phyloP scores from a whole-genome alignment of 1,284 basidiomycete species.

The Schizopora paradoxa region DNA sequence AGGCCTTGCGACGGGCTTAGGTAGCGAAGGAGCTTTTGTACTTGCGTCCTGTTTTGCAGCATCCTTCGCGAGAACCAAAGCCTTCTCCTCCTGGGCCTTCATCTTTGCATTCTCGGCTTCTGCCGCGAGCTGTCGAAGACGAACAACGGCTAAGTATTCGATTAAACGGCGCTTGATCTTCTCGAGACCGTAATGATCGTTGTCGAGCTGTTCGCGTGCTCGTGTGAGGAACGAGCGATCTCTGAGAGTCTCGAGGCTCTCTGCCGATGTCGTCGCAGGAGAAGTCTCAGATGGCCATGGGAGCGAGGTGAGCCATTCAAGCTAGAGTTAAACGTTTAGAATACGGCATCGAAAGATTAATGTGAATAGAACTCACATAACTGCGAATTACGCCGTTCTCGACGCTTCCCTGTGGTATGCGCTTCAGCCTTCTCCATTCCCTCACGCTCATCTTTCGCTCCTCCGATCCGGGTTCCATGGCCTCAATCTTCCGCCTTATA shows the following conservation, averaged over 20 bases:
- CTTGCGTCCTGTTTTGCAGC: constrained; percentile 5
- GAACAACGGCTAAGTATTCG: constrained; percentile 85
- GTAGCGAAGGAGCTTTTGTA: constrained; percentile 11
- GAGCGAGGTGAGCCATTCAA: constrained; percentile 81
- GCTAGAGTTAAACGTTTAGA: constrained; percentile 34
- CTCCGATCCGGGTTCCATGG: constrained; percentile 69
- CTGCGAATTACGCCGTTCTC: constrained; percentile 74
- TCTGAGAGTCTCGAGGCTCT: constrained; percentile 31
- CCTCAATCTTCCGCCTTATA: constrained; percentile 74
- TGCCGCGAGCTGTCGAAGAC: constrained; percentile 61
- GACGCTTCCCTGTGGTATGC: constrained; percentile 71
- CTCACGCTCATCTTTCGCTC: constrained; percentile 78
- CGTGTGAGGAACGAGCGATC: constrained; percentile 54
- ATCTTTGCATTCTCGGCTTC: constrained; percentile 31
- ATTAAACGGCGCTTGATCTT: constrained; percentile 88
- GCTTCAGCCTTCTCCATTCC: constrained; percentile 72
- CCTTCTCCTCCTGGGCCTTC: constrained; percentile 2
- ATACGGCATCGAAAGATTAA: not conserved
- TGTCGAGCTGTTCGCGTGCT: constrained; percentile 73
- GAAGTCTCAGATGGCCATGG: constrained; percentile 57
- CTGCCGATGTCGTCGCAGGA: constrained; percentile 19
- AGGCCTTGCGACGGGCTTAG: constrained; percentile 10
- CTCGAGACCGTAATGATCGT: constrained; percentile 85
- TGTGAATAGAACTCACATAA: constrained; percentile 55
- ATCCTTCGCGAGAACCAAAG: constrained; percentile 5